Base-by-base conservation (phyloP, 768 basidiomycete genomes). In the Tephrocybe rancida region DNA sequence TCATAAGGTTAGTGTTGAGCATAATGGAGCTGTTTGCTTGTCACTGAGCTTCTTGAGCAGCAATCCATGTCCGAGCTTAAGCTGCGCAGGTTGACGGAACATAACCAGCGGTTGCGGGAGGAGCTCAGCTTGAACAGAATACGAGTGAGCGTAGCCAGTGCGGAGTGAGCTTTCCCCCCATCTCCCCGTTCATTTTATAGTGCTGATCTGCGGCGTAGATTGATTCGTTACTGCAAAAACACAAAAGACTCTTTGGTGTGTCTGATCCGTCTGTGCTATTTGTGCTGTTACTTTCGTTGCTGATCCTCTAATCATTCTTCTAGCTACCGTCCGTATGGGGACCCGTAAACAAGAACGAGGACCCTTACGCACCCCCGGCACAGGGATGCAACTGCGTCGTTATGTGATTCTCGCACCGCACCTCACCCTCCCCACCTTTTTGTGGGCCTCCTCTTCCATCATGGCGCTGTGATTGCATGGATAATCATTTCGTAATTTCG, bases 31-130 rank as follows among this genome's bases (percentile, higher is more conserved):
- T 30, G 16, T 21, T 39, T 54, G 41, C 48, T 21, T 13, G 37
- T 47, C 47, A 39, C 35, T 55, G 52, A 44, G 41, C 47, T 14
- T 43, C 24, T 10, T 63, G 10, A 52, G 44, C 64, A 83, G 82
- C 94, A 95, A 82, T 92, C 92, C 64, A 96, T 98, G 93, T 92
- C 91, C 45, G 95, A 97, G 82, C 89, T 97, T 67, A 97, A 96
- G 83, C 86, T 97, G 58, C 85, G 95, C 32, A 81, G 95, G 35
- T 76, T 98, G 67, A 90, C 88, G 46, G 95, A 98, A 74, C 94
- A 97, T 75, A 98, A 96, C 66, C 87, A 91, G 69, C 82, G 95
- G 59, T 71, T 97, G 66, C 78, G 87, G 64, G 95, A 97, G 67
- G 95, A 98, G 70, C 74, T 98, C 56, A 85, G 87, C 39, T 76